Evolutionary conservation across 208 protist species (phyloP).

Genomic region (Crithidia acanthocephali): DNA sequence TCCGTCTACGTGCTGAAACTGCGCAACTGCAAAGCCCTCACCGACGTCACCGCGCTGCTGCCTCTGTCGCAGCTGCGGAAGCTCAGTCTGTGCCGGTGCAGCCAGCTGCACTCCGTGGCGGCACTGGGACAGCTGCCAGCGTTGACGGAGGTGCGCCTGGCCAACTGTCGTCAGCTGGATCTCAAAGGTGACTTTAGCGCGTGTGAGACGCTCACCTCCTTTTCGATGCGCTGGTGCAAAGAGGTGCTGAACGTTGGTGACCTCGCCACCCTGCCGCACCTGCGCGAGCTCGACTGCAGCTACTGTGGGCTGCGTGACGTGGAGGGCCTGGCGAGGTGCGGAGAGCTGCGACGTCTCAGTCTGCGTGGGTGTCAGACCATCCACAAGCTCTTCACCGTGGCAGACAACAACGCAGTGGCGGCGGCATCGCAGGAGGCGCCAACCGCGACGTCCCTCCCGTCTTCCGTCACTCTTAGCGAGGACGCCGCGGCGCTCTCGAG

Average conservation of each 20-base stretch:
- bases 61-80: neutral
- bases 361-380: slow-evolving; percentile 22
- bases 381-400: slow-evolving; percentile 17
- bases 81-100: slow-evolving; percentile 15
- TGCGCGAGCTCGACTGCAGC: slow-evolving; percentile 25
- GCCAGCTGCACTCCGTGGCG: slow-evolving; percentile 15
- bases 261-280: slow-evolving; percentile 20
- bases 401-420: neutral
- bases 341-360: slow-evolving; percentile 16
- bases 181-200: slow-evolving; percentile 9
- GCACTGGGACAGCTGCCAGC: slow-evolving; percentile 5
- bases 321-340: slow-evolving; percentile 4
- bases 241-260: slow-evolving; percentile 15
- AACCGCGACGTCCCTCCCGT: too few relatives aligned
- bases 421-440: neutral
- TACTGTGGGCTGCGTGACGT: slow-evolving; percentile 16
- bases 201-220: slow-evolving; percentile 16
- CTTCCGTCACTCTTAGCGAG: neutral
- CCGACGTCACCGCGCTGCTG: neutral
- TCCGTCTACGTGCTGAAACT: slow-evolving; percentile 18
- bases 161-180: slow-evolving; percentile 16
- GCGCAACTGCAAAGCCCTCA: slow-evolving; percentile 19
- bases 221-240: slow-evolving; percentile 25
- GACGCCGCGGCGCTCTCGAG: neutral
- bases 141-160: slow-evolving; percentile 6